Percentiles rank a stretch among this genome's conserved stretches.
These are phyloP conservation scores for Cladosporium sp. DNA, from an alignment of 2,329 filamentous ascomycete genomes.

Conservation along the genomic window DNA sequence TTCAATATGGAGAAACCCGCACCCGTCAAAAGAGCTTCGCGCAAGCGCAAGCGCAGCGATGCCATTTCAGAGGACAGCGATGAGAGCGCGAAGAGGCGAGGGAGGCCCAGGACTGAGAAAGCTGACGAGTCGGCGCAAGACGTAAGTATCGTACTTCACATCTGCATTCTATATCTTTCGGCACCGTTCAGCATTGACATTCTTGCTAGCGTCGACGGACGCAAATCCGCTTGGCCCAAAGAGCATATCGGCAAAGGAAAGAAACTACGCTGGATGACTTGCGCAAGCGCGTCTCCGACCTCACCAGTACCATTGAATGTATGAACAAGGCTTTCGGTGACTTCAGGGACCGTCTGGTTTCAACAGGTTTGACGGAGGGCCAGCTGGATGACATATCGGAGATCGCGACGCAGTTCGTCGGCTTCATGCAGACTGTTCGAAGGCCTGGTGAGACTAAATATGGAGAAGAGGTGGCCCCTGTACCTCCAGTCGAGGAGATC, in stretches of 20 bases:
- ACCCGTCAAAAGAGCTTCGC: not conserved
- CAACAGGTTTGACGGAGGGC: conserved; percentile 15
- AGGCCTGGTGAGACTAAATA: conserved; percentile 14
- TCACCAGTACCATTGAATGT: conserved; percentile 64
- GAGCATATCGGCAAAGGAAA: conserved; percentile 79
- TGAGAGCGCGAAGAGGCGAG: conserved; percentile 50
- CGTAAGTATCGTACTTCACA: conserved; percentile 47
- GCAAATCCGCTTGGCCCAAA: conserved; percentile 79
- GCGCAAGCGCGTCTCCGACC: conserved; percentile 60
- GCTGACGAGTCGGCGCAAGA: conserved; percentile 72
- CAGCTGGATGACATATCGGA: conserved; percentile 20
- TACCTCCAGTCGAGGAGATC: not conserved
- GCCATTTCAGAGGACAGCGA: conserved; percentile 13
- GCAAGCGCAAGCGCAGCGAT: conserved; percentile 9
- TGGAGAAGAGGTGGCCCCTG: conserved; percentile 10
- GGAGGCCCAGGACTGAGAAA: conserved; percentile 68
- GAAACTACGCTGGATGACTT: conserved; percentile 72
- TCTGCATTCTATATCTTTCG: conserved; percentile 11
- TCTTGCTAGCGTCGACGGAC: conserved; percentile 64
- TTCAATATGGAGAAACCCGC: not conserved
- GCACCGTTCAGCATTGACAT: conserved; percentile 12
- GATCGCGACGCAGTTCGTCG: conserved; percentile 10
- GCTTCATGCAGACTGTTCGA: conserved; percentile 18
- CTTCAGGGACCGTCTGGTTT: conserved; percentile 17
- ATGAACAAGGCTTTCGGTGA: conserved; percentile 67